These are phyloP conservation scores for Cyclaneusma minus DNA, from an alignment of 2,329 filamentous ascomycete genomes.

Conservation along the genomic window DNA sequence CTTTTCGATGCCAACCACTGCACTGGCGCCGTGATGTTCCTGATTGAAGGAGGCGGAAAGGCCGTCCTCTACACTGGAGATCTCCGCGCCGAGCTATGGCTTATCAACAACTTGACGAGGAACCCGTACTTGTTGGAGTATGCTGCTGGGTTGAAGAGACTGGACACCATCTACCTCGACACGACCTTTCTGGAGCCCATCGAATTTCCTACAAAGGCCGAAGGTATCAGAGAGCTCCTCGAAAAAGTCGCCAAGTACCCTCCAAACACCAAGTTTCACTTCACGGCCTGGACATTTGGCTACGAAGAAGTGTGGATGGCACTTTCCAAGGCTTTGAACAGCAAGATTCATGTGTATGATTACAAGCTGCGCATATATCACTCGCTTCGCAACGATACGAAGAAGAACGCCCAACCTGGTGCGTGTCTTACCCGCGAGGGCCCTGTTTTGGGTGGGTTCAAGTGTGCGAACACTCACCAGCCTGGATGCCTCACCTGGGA, in stretches of 20 bases:
- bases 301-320: slow-evolving; percentile 90
- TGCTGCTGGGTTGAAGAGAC: slow-evolving; percentile 41
- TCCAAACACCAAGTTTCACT: slow-evolving; percentile 60
- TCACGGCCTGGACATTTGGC: slow-evolving; percentile 82
- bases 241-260: slow-evolving; percentile 54
- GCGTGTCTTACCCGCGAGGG: slow-evolving; percentile 39
- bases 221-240: slow-evolving; percentile 62
- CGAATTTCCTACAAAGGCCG: slow-evolving; percentile 45
- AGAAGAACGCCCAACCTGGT: slow-evolving; percentile 22
- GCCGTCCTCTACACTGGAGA: slow-evolving; percentile 82
- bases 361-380: slow-evolving; percentile 66
- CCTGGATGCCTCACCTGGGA: slow-evolving; percentile 57
- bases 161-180: slow-evolving; percentile 81
- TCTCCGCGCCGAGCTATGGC: slow-evolving; percentile 74
- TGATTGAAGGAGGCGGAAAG: slow-evolving; percentile 60
- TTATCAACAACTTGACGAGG: slow-evolving; percentile 57
- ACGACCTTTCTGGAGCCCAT: slow-evolving; percentile 51
- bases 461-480: slow-evolving; percentile 55
- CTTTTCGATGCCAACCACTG: slow-evolving; percentile 89
- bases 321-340: slow-evolving; percentile 52
- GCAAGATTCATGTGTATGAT: slow-evolving; percentile 64
- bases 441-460: slow-evolving; percentile 55
- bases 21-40: slow-evolving; percentile 78
- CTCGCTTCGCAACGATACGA: slow-evolving; percentile 34
- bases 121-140: slow-evolving; percentile 67